Conservation (phyloP, 208 protist species). For the Trypanosoma lewisi region DNA sequence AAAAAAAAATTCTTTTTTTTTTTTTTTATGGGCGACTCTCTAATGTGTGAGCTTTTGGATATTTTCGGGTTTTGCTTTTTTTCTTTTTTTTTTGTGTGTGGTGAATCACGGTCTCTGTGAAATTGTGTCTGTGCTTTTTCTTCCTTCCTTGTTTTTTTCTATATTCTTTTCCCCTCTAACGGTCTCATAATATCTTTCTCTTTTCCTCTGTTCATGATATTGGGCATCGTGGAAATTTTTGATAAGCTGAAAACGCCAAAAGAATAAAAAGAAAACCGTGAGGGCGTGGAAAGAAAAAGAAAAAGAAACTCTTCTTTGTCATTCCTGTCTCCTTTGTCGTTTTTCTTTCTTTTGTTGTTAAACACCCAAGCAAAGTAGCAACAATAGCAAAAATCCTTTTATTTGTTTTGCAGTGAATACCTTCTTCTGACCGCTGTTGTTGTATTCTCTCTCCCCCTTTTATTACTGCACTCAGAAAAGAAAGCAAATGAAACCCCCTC, state of each 20-base stretch:
- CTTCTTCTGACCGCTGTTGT: no score
- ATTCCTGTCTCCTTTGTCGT: no score
- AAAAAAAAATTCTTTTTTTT: constrained; percentile 19
- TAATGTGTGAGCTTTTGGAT: background rate
- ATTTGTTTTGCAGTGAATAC: no score
- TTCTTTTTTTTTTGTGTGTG: background rate
- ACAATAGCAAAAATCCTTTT: no score
- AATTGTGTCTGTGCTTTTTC: background rate
- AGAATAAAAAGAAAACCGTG: background rate
- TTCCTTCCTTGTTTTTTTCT: background rate
- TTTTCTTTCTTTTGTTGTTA: no score
- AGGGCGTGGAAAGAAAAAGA: no score
- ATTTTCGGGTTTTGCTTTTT: constrained; percentile 1
- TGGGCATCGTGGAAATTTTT: background rate
- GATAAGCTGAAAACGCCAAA: no score
- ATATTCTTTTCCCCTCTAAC: background rate
- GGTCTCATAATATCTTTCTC: background rate
- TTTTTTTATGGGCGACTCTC: background rate
- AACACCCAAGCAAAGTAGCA: no score
- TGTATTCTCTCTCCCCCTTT: no score
- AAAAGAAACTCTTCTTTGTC: no score
- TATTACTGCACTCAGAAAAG: no score
- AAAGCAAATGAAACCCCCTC: no score
- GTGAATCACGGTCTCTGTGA: background rate
- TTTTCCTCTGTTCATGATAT: background rate